Evolutionary conservation across 2,329 filamentous ascomycete genomes (phyloP), one percentile per base, ranked within the genome.

Genomic region (Epichloe aotearoae): DNA sequence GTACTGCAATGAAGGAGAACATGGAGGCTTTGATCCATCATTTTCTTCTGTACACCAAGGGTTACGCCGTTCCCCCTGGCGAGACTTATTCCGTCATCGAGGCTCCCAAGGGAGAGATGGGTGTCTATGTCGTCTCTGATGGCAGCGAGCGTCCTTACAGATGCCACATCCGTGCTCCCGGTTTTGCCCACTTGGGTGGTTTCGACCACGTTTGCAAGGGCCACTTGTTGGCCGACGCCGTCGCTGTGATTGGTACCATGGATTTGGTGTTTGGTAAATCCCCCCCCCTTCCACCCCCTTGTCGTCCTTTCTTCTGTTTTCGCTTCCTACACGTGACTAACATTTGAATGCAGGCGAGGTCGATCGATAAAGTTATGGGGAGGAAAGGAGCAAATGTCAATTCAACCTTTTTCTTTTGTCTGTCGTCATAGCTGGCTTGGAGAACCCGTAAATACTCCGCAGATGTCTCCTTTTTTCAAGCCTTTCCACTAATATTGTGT

Each of bases 101-200:
- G 76, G 93, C 94, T n/a, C 93, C 93, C 54, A 98, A 98, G 84
- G 93, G 93, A 62, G 93, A 98, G 75, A 98, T 98, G 93, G 93
- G 86, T 67, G 93, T 98, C 43, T 98, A 86, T 67, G 73, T 98
- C 48, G 93, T 98, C 63, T 95, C 87, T 66, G 93, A 98, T 66
- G 93, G 93, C 56, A 93, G 83, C 66, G 93, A 98, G 79, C 79
- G 93, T 64, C 93, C 93, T 45, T 98, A 98, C 75, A 80, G 94
- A 64, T 96, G 93, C 73, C 94, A 96, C 75, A 96, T 98, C 62
- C 83, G 93, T 61, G 91, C 94, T 38, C 93, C 93, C 52, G 93
- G 93, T 55, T 98, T 98, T 64, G 93, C 93, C 56, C 94, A 98
- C 72, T 72, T 98, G 69, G 81, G 80, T 63, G 91, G 88, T 58